Evolutionary conservation across 1,139 yeast species (phyloP), one percentile per base, ranked within the genome.

Genomic region (Blastobotrys persicus): DNA sequence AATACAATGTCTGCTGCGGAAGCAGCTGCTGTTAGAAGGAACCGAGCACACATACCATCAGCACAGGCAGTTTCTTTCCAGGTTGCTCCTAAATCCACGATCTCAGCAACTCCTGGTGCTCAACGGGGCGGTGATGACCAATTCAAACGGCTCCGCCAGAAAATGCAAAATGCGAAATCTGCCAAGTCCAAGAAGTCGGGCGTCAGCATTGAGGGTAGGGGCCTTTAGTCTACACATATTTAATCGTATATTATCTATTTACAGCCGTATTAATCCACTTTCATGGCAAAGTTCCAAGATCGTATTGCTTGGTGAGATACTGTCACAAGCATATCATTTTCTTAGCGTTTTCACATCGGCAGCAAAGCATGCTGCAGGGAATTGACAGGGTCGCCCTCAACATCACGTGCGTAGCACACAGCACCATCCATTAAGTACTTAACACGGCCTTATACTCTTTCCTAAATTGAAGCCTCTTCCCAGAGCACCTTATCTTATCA

Each of bases 41-140:
- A 87, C 68, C 80, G 98, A 68, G 97, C 98, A 9, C 95, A 96
- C 38, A 92, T 92, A 49, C 98, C 98, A 19, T 81, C 85, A 42
- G 91, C 91, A 43, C 80, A 94, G 58, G 85, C 95, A 2, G 82
- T 89, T 5, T 95, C 92, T 53, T 91, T 88, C 73, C 87, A 85
- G 62, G 84, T 87, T 64, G 98, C 97, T 0, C 98, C 98, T 47
- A 82, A 76, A 62, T 87, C 87, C 19, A 61, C 72, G 61, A 48
- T 63, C 63, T 42, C 68, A 63, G 55, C 64, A 66, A 51, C 72
- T 72, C 31, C 80, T 79, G 82, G 81, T 33, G 69, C 78, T 9
- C 62, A 77, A 72, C 49, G 49, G 44, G 55, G 61, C 18, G 55
- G 57, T 56, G 94, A 87, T 67, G 95, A 88, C 63, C 80, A 88